These are phyloP conservation scores for Limonomyces culmigenus DNA, from an alignment of 1,284 basidiomycete species.

Conservation along the genomic window DNA sequence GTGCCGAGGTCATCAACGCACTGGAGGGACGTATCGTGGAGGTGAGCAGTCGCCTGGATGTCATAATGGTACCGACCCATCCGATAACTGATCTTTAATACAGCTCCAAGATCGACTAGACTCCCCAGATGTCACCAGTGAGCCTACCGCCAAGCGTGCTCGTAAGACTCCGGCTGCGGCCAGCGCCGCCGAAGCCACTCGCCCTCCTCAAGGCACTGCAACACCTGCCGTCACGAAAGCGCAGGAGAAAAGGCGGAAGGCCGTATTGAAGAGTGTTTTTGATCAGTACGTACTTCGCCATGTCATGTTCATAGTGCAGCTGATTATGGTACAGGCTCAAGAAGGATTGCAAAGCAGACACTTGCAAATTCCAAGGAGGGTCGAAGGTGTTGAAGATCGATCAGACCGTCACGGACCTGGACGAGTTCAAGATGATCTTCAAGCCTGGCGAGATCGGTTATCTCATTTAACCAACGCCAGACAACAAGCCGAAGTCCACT, in stretches of 20 bases:
- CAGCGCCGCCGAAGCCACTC: conserved; percentile 5
- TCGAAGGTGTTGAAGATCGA: conserved; percentile 20
- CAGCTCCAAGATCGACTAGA: neutral
- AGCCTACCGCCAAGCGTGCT: neutral
- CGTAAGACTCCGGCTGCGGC: conserved; percentile 4
- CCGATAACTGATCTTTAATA: no score
- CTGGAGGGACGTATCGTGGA: no score
- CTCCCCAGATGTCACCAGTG: neutral
- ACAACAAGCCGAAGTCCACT: conserved; percentile 20
- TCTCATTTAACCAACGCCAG: conserved; percentile 17
- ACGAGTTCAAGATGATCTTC: conserved; percentile 21
- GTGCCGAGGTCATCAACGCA: no score
- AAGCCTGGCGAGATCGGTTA: conserved; percentile 13
- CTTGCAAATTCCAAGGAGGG: conserved; percentile 22
- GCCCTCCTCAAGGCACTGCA: conserved; percentile 7
- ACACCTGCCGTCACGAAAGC: conserved; percentile 13
- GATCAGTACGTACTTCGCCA: conserved; percentile 13
- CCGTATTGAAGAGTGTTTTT: conserved; percentile 22
- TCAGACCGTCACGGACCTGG: conserved; percentile 17
- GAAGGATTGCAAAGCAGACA: conserved; percentile 23
- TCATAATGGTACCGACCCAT: no score
- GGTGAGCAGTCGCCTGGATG: no score
- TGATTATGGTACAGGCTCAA: conserved; percentile 15
- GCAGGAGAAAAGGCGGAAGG: conserved; percentile 22
- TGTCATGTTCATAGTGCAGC: neutral